Conservation (phyloP, 352 stramenopile genomes). For the Phytophthora europaea region DNA sequence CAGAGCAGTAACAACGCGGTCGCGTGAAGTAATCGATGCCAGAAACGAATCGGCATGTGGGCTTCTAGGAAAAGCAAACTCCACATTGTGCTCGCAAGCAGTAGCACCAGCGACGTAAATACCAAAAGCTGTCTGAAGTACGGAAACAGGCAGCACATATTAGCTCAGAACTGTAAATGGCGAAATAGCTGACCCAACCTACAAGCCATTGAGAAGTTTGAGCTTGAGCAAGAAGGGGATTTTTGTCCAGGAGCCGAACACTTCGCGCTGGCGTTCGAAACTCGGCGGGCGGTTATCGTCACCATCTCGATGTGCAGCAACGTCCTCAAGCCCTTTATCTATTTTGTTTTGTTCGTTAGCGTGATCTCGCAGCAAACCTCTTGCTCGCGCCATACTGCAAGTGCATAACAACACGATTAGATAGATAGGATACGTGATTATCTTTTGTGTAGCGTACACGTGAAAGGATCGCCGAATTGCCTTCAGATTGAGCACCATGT, state of each 20-base stretch:
- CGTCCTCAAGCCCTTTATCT: slow-evolving; percentile 10
- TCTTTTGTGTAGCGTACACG: slow-evolving; percentile 41
- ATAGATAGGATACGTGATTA: background rate
- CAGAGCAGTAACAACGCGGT: slow-evolving; percentile 84
- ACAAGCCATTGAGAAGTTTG: slow-evolving; percentile 79
- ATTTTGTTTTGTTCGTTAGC: background rate
- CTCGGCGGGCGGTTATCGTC: slow-evolving; percentile 14
- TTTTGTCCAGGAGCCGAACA: slow-evolving; percentile 36
- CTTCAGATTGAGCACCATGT: slow-evolving; percentile 71
- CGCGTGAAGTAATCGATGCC: slow-evolving; percentile 78
- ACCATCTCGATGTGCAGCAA: slow-evolving; percentile 23
- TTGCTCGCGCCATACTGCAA: slow-evolving; percentile 31
- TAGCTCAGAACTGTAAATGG: background rate
- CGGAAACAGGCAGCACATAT: slow-evolving; percentile 3
- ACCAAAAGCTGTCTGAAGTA: slow-evolving; percentile 68
- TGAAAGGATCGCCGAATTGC: slow-evolving; percentile 62
- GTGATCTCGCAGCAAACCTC: slow-evolving; percentile 17
- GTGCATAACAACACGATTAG: slow-evolving; percentile 7
- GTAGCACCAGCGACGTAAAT: slow-evolving; percentile 53
- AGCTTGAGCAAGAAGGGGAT: slow-evolving; percentile 67
- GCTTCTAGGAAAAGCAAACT: slow-evolving; percentile 79
- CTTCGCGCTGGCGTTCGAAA: slow-evolving; percentile 1
- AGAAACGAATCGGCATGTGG: slow-evolving; percentile 79
- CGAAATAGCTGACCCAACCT: slow-evolving; percentile 26
- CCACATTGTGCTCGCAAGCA: slow-evolving; percentile 76